phyloP scores from a whole-genome alignment of 2,329 filamentous ascomycete genomes.

The Cladosporium colombiae region DNA sequence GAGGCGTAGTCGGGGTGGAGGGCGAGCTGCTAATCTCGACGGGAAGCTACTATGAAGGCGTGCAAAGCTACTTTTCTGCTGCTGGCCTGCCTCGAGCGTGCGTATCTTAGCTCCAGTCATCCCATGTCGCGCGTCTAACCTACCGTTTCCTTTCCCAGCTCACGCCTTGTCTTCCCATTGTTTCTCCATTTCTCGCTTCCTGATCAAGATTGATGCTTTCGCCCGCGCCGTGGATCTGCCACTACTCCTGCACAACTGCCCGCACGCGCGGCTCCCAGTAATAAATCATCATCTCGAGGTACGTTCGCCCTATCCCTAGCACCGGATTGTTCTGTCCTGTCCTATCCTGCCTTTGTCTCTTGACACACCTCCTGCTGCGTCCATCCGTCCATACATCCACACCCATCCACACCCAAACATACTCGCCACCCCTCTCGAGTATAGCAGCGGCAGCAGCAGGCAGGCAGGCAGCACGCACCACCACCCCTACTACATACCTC shows the following conservation, averaged over 20 bases:
- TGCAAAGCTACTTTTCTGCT: neutral
- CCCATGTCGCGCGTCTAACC: neutral
- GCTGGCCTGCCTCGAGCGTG: neutral
- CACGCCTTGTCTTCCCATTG: neutral
- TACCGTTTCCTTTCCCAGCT: neutral
- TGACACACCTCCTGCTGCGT: neutral
- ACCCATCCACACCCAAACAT: neutral
- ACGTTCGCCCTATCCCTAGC: neutral
- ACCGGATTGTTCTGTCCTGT: neutral
- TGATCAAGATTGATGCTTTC: constrained; percentile 6
- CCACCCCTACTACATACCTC: neutral
- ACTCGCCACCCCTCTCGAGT: neutral
- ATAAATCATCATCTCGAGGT: neutral
- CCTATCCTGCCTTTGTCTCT: neutral
- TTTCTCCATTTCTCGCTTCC: neutral
- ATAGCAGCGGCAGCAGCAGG: neutral
- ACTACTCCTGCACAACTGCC: neutral
- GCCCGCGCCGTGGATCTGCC: constrained; percentile 13
- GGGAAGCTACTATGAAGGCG: neutral
- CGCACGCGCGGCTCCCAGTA: constrained; percentile 4
- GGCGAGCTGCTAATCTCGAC: constrained; percentile 4
- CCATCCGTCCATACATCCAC: neutral
- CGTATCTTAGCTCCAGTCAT: neutral
- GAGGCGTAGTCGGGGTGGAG: neutral
- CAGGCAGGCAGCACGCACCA: neutral